A percentile compares a stretch with the other conserved stretches of the same genome.
phyloP scores from a whole-genome alignment of 2,329 filamentous ascomycete species.

The Ramularia collo-cygni region DNA sequence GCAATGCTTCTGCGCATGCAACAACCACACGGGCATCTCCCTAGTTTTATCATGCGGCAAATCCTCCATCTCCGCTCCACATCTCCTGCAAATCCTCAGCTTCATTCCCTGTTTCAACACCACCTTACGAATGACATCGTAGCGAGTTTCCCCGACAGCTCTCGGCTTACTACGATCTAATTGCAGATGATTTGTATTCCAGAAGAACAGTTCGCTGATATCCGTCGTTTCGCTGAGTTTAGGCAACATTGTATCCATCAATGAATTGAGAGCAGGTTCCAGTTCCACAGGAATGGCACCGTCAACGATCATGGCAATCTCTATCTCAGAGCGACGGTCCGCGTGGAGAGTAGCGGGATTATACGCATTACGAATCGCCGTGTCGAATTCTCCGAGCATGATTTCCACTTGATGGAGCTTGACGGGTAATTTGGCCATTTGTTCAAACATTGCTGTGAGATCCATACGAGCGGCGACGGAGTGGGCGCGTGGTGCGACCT shows the following conservation, averaged over 20 bases:
- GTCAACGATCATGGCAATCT: conserved; percentile 49
- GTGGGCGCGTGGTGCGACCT: conserved; percentile 23
- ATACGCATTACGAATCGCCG: conserved; percentile 56
- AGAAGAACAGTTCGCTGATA: conserved; percentile 62
- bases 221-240: conserved; percentile 56
- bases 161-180: conserved; percentile 15
- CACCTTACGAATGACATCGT: conserved; percentile 51
- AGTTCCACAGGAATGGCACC: conserved; percentile 45
- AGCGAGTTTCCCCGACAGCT: conserved; percentile 37
- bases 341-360: conserved; percentile 39
- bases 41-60: conserved; percentile 23
- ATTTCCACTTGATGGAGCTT: conserved; percentile 41
- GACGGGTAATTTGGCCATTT: conserved; percentile 40
- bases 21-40: conserved; percentile 25
- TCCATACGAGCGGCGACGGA: conserved; percentile 50
- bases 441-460: conserved; percentile 47
- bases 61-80: conserved; percentile 43
- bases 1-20: conserved; percentile 27
- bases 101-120: conserved; percentile 30
- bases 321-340: conserved; percentile 41
- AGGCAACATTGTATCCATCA: conserved; percentile 47
- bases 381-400: conserved; percentile 54
- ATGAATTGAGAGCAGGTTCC: conserved; percentile 39
- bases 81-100: conserved; percentile 39
- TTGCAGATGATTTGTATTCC: conserved; percentile 52